These are phyloP conservation scores for Ciborinia camelliae DNA, from an alignment of 2,329 filamentous ascomycete genomes.

Conservation along the genomic window DNA sequence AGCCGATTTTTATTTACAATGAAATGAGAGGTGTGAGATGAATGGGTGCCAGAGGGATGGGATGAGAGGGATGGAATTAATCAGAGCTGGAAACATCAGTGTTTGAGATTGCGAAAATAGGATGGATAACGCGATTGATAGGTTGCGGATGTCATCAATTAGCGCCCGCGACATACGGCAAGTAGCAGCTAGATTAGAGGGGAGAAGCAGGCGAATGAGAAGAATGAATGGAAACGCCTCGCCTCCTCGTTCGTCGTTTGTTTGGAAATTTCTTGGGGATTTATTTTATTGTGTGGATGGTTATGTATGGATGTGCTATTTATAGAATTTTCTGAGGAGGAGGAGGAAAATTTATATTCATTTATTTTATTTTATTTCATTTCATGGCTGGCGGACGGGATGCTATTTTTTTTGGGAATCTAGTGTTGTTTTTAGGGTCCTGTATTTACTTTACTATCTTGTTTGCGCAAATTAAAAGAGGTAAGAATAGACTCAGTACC, in stretches of 20 bases:
- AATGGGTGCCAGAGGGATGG: constrained; percentile 9
- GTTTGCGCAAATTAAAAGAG: neutral
- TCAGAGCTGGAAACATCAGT: neutral
- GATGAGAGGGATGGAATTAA: constrained; percentile 8
- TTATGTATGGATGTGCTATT: too few relatives aligned
- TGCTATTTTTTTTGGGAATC: neutral
- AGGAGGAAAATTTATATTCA: neutral
- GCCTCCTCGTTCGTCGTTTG: neutral
- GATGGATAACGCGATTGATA: neutral
- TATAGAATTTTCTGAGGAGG: constrained; percentile 2
- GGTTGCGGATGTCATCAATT: constrained; percentile 16
- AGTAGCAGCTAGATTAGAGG: neutral
- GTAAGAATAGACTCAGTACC: neutral
- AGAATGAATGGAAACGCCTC: neutral
- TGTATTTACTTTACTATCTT: too few relatives aligned
- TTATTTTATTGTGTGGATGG: too few relatives aligned
- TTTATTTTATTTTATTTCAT: too few relatives aligned
- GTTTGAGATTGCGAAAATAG: neutral
- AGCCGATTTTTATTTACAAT: too few relatives aligned
- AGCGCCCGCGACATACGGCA: constrained; percentile 14
- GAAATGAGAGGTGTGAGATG: too few relatives aligned
- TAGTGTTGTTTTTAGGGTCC: too few relatives aligned
- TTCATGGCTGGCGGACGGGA: neutral
- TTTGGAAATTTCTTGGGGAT: neutral
- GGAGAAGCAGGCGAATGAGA: neutral